Percentiles rank a stretch among this genome's conserved stretches.
phyloP scores from a whole-genome alignment of 331 rosid genomes.

The Quercus phellos region DNA sequence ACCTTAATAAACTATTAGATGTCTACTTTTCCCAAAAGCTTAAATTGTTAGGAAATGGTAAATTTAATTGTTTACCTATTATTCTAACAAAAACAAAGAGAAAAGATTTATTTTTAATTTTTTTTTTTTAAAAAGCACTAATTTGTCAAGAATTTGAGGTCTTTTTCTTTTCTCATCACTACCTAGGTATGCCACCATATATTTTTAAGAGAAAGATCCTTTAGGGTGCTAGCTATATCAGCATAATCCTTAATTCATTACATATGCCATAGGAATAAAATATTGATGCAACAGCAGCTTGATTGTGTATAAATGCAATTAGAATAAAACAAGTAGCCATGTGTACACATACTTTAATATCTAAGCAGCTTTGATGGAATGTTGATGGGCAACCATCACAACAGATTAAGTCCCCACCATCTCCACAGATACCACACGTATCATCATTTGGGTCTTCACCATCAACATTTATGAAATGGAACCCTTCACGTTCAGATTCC shows the following conservation, averaged over 20 bases:
- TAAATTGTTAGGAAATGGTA: no score
- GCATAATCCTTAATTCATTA: not conserved
- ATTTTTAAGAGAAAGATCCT: not conserved
- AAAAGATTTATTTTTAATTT: no score
- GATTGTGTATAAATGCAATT: constrained; percentile 4
- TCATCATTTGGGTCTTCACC: constrained; percentile 95
- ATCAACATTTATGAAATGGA: constrained; percentile 60
- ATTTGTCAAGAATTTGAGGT: constrained; percentile 11
- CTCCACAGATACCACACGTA: constrained; percentile 94
- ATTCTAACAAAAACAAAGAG: no score
- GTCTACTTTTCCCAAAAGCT: no score
- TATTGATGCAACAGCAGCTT: not conserved
- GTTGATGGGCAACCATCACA: constrained; percentile 98
- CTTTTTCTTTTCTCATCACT: not conserved
- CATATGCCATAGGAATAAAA: not conserved
- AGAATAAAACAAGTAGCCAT: not conserved
- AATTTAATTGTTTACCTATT: no score
- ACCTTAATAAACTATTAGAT: no score
- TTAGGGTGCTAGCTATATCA: not conserved
- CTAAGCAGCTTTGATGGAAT: constrained; percentile 88
- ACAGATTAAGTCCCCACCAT: constrained; percentile 92
- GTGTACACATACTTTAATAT: constrained; percentile 51
- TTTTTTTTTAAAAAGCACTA: not conserved
- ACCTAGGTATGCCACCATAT: not conserved
- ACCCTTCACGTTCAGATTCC: constrained; percentile 54